These are phyloP conservation scores for Pseudocercospora crystallina DNA, from an alignment of 2,329 filamentous ascomycete genomes.

Conservation along the genomic window DNA sequence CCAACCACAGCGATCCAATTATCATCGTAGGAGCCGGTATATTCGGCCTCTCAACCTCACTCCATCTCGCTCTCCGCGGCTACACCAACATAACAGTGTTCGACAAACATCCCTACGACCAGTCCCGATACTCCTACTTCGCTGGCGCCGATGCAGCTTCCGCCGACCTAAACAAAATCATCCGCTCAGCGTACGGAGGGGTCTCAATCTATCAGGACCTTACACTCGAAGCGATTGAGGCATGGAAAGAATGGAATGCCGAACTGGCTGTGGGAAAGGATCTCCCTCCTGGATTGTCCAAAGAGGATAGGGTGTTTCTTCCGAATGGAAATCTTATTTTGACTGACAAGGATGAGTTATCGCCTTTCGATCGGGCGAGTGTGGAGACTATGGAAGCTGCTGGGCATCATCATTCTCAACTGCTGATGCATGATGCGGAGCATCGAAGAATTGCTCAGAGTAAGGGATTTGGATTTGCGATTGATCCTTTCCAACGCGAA, in stretches of 20 bases:
- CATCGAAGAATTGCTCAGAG: slow-evolving; percentile 5
- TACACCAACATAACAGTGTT: slow-evolving; percentile 19
- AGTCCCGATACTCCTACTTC: slow-evolving; percentile 13
- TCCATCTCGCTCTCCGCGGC: slow-evolving; percentile 16
- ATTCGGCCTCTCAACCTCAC: slow-evolving; percentile 41
- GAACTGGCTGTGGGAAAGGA: not conserved
- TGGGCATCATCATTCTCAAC: slow-evolving; percentile 8
- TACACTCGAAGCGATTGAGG: slow-evolving; percentile 17
- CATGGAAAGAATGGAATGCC: slow-evolving; percentile 36
- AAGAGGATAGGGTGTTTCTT: not conserved
- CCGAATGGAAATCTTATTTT: slow-evolving; percentile 10
- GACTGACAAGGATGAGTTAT: not conserved
- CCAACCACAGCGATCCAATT: not conserved
- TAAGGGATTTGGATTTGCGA: slow-evolving; percentile 8
- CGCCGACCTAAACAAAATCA: slow-evolving; percentile 26
- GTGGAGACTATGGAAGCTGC: slow-evolving; percentile 11
- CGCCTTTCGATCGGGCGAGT: slow-evolving; percentile 10
- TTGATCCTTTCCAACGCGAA: slow-evolving; percentile 12
- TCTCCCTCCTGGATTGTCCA: slow-evolving; percentile 5
- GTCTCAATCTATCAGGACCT: slow-evolving; percentile 22
- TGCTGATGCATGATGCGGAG: slow-evolving; percentile 1
- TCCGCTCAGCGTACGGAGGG: slow-evolving; percentile 21
- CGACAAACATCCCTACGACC: slow-evolving; percentile 10
- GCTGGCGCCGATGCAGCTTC: slow-evolving; percentile 21
- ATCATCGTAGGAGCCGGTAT: slow-evolving; percentile 43